Evolutionary conservation across 108 stramenopile genomes (phyloP), one percentile per base, ranked within the genome.

Genomic region (Cylindrotheca fusiformis): DNA sequence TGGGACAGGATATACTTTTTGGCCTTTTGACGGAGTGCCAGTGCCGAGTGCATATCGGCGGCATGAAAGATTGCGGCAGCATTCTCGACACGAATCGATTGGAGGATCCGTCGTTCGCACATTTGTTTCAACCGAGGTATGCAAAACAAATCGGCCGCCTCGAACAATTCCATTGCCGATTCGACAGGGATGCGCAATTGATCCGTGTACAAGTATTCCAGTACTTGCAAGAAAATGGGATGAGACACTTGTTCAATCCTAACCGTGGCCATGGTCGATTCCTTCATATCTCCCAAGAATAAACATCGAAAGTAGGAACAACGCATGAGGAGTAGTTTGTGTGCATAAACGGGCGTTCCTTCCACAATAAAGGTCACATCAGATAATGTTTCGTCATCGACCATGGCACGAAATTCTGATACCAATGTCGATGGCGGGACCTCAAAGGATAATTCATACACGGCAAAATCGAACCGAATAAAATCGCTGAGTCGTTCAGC

Each of bases 161-260:
- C 94, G 72, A 98, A 97, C 4, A 99, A 68, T 61, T 99, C 97
- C 94, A 99, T 97, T 26, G 97, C 97, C 32, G 75, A 74, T 19
- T 96, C 95, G 2, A 96, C 61, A 20, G 77, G 69, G 36, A 97
- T 86, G 4, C 79, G 68, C 27, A 95, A 81, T 49, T 83, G 79
- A 70, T 99, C 98, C 4, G 96, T 97, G 71, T 99, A 99, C 3
- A 99, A 80, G 61, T 96, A 99, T 57, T 97, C 91, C 44, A 99
- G 62, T 29, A 97, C 80, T 19, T 76, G 59, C 27, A 97, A 48
- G 71, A 99, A 97, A 36, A 95, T 94, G 2, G 77, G 59, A 69
- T 88, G 79, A 0, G 70, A 64, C 6, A 85, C 78, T 52, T 87
- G 84, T 55, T 89, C 75, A 53, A 94, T 74, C 27, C 52, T 71